Evolutionary conservation across 768 basidiomycete species (phyloP).

Genomic region (Chalciporus piperatus): DNA sequence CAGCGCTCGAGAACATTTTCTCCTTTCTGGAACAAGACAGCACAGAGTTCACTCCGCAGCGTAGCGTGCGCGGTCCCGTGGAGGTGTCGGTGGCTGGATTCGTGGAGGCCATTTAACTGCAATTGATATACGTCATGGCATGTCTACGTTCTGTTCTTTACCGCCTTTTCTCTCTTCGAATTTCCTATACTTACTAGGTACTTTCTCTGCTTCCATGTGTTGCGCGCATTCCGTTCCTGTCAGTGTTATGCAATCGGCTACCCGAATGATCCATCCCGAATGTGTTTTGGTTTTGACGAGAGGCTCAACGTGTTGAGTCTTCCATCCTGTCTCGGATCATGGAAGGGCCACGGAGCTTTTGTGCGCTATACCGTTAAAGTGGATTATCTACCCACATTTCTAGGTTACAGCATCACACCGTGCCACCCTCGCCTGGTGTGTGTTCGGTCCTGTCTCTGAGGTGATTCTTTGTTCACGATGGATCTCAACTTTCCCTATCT

Average conservation of each 20-base stretch:
- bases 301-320: background rate
- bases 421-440: too few species aligned
- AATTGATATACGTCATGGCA: background rate
- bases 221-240: background rate
- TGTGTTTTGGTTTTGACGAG: background rate
- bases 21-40: conserved; percentile 28
- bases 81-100: background rate
- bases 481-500: too few species aligned
- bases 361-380: too few species aligned
- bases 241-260: background rate
- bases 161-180: background rate
- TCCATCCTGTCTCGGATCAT: too few species aligned
- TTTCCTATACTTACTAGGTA: background rate
- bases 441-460: too few species aligned
- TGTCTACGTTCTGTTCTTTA: background rate
- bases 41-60: conserved; percentile 6
- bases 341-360: too few species aligned
- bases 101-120: conserved; percentile 9
- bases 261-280: background rate
- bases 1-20: conserved; percentile 25
- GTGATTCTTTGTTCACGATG: too few species aligned
- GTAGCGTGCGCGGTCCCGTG: background rate
- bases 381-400: too few species aligned
- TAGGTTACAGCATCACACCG: too few species aligned
- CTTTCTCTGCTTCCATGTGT: background rate